phyloP scores from a whole-genome alignment of 176 grass and related monocot genomes.

The Musa acuminata region DNA sequence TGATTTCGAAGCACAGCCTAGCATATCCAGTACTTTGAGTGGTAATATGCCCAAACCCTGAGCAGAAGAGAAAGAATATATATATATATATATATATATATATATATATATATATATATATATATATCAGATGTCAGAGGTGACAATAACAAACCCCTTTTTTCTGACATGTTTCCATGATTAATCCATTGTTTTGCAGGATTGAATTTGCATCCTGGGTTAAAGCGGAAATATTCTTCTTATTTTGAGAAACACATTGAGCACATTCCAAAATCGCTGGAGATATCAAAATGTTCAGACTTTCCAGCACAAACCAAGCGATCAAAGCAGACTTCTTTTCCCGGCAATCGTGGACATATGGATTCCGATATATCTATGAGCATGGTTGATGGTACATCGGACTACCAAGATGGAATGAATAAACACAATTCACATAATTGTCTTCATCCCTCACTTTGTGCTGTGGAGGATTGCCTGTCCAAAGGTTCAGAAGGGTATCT shows the following conservation, averaged over 20 bases:
- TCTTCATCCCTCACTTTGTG: slow-evolving; percentile 51
- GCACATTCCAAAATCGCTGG: slow-evolving; percentile 37
- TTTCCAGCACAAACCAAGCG: slow-evolving; percentile 45
- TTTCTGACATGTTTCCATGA: background rate
- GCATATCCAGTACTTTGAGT: slow-evolving; percentile 65
- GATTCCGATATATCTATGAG: slow-evolving; percentile 32
- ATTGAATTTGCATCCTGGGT: slow-evolving; percentile 71
- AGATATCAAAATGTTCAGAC: slow-evolving; percentile 32
- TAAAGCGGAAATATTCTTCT: slow-evolving; percentile 57
- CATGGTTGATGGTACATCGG: slow-evolving; percentile 26
- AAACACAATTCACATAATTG: slow-evolving; percentile 45
- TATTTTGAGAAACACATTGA: slow-evolving; percentile 32
- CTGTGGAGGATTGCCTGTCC: slow-evolving; percentile 45
- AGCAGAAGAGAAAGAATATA: background rate
- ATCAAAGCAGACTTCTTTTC: slow-evolving; percentile 32
- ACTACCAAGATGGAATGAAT: slow-evolving; percentile 33
- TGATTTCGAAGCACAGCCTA: slow-evolving; percentile 44
- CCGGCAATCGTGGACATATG: slow-evolving; percentile 8
- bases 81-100: too few relatives aligned
- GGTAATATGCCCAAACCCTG: slow-evolving; percentile 36
- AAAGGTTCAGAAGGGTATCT: slow-evolving; percentile 74
- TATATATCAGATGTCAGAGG: background rate
- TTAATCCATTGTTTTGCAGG: slow-evolving; percentile 37
- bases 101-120: too few relatives aligned
- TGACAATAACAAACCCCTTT: background rate